Conservation (phyloP, 2,329 filamentous ascomycete genomes). For the Aspergillus felis region DNA sequence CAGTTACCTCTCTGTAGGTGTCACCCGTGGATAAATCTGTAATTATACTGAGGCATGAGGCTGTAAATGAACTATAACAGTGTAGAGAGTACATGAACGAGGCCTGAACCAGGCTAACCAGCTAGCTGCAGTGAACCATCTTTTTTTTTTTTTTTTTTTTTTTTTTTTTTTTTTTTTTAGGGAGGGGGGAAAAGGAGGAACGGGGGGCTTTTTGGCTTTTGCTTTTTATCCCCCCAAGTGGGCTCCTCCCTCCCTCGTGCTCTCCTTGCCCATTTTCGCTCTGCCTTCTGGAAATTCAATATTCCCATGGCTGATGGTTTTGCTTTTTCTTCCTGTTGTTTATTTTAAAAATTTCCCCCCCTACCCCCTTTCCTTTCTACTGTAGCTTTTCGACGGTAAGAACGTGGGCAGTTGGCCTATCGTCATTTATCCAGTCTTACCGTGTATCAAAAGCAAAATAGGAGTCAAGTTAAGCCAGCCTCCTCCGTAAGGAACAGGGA, state of each 20-base stretch:
- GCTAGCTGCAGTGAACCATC: too few species aligned
- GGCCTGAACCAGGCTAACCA: too few species aligned
- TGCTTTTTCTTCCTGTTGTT: neutral
- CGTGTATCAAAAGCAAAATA: neutral
- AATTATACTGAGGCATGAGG: neutral
- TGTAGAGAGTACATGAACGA: too few species aligned
- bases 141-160: too few species aligned
- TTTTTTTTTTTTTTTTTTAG: too few species aligned
- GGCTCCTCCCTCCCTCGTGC: neutral
- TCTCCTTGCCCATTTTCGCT: neutral
- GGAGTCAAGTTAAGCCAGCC: neutral
- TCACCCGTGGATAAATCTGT: neutral
- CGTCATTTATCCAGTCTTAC: neutral
- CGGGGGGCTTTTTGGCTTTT: neutral
- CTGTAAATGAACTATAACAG: neutral
- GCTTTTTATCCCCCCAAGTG: neutral
- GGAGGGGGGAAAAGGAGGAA: too few species aligned
- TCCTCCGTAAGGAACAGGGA: neutral
- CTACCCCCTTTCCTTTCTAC: neutral
- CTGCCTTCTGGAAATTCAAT: neutral
- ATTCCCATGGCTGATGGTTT: neutral
- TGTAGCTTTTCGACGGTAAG: neutral
- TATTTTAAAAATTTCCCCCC: too few species aligned
- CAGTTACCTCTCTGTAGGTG: too few species aligned
- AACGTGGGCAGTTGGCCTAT: neutral